Conservation (phyloP, 148 eudicot genomes). For the Rheum nobile region DNA sequence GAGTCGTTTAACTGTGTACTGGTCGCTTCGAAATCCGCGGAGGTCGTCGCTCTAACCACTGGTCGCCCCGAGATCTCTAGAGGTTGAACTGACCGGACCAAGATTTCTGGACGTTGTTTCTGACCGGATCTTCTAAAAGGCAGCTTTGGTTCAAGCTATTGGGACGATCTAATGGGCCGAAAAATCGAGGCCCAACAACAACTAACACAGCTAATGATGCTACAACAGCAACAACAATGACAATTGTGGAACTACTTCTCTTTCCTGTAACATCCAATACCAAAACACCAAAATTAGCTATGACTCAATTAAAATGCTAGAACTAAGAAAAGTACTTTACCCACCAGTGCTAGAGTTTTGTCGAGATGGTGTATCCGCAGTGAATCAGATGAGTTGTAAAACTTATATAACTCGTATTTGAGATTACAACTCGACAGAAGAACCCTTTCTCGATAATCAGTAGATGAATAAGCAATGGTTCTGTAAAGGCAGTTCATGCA, state of each 20-base stretch:
- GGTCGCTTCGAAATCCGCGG: no score
- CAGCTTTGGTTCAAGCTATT: no score
- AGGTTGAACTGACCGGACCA: no score
- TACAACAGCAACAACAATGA: not conserved
- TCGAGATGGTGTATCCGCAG: not conserved
- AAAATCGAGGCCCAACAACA: no score
- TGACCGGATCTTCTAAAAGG: no score
- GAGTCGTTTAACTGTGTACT: no score
- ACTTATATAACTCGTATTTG: not conserved
- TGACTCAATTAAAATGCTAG: not conserved
- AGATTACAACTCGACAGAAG: conserved; percentile 5
- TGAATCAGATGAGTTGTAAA: not conserved
- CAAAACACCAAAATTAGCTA: not conserved
- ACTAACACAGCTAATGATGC: not conserved
- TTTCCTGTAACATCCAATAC: not conserved
- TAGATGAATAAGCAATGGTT: not conserved
- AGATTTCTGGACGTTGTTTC: no score
- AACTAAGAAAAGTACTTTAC: not conserved
- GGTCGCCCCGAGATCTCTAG: no score
- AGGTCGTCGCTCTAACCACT: no score
- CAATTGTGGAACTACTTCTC: not conserved
- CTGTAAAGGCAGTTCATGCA: conserved; percentile 13
- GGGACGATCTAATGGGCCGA: no score
- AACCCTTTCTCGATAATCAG: not conserved
- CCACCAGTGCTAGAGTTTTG: not conserved